Base-by-base conservation (phyloP, 345 rosid species). In the Eutrema yunnanense region DNA sequence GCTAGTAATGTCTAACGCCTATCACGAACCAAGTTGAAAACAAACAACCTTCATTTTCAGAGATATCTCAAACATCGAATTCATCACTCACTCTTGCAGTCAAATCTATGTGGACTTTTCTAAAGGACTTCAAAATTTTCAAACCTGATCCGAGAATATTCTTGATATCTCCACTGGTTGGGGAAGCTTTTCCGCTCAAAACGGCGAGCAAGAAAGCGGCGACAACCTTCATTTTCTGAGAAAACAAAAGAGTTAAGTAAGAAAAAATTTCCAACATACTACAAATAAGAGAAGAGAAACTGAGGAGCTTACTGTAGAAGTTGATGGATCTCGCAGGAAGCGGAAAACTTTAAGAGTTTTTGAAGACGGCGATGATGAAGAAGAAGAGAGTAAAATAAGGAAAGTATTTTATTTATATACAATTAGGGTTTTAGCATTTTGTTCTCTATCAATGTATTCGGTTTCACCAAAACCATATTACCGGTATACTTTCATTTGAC, bases 191-290 rank as follows among this genome's bases (percentile, higher is more conserved):
- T 13, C 97, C 95, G 34, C 97, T 85, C 82, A 88, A 69, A 2
- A 79, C 86, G 40, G 92, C 92, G 51, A 91, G 92, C 78, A 88
- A 81, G 30, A 79, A 91, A 6, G 92, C 91, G 6, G 92, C 97
- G 33, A 88, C 72, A 53, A 91, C 82, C 90, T 91, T 91, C 95
- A 91, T 90, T 69, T 74, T 63, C 75, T 76, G 65, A 1, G 30
- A 40, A 37, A 72, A 49, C 2, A 8, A 9, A 27, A 36, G 5
- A 27, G 36, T 64, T 8, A 29, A 29, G 71, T 3, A 9, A 29
- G 26, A 12, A 4, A 19, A 63, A 9, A 55, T 3, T 3, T 2
- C 3, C 1, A 16, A 65, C 37, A 65, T 59, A 49, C 6, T 12
- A 49, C 4, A 2, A 38, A 51, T 14, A 49, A 34, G 55, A 44